These are phyloP conservation scores for Trichomonas vaginalis DNA, from an alignment of 208 protist genomes.

Conservation along the genomic window DNA sequence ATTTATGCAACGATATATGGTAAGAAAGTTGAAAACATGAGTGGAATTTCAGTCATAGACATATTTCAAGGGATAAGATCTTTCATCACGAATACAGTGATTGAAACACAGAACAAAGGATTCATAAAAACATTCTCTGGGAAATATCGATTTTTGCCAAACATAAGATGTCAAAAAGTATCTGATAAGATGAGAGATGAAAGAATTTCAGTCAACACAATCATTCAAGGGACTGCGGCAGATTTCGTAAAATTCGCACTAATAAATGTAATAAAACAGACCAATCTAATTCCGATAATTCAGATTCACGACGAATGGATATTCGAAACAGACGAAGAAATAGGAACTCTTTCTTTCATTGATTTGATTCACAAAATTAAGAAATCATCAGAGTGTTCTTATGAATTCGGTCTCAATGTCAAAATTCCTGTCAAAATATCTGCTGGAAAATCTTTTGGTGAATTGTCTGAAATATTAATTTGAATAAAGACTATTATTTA, in stretches of 20 bases:
- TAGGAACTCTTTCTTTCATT: neutral
- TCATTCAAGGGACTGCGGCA: neutral
- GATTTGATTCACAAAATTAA: neutral
- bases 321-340: neutral
- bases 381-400: neutral
- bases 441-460: neutral
- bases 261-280: neutral
- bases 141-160: neutral
- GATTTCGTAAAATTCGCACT: conserved; percentile 5
- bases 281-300: neutral
- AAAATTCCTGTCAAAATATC: neutral
- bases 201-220: neutral
- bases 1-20: conserved; percentile 15
- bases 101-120: neutral
- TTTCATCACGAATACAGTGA: neutral
- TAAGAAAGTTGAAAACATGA: neutral
- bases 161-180: neutral
- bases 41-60: neutral
- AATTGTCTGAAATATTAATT: neutral
- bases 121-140: neutral
- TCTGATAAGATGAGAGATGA: neutral
- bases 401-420: neutral
- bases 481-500: too few species aligned
- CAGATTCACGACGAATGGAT: neutral
- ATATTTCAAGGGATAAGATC: neutral